Percentiles rank a stretch among this genome's conserved stretches.
Evolutionary conservation across 345 rosid genomes (phyloP).

Genomic region (Chamaenerion angustifolium): DNA sequence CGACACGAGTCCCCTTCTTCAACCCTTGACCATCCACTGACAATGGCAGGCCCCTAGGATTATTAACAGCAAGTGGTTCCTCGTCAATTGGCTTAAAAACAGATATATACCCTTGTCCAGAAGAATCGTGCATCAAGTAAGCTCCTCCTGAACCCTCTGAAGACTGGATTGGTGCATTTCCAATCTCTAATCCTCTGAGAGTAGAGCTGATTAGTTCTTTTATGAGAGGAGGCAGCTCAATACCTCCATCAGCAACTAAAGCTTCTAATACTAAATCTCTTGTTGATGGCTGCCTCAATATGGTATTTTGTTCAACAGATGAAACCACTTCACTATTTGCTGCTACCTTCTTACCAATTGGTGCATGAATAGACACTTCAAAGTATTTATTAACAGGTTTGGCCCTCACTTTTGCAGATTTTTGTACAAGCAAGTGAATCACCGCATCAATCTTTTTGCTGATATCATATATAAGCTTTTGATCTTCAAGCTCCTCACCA

Average conservation of each 20-base stretch:
- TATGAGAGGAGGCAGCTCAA: constrained; percentile 26
- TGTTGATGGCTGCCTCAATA: constrained; percentile 12
- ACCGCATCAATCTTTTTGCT: constrained; percentile 37
- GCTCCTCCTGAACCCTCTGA: constrained; percentile 84
- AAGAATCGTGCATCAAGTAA: constrained; percentile 68
- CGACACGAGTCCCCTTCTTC: constrained; percentile 74
- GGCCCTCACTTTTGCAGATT: constrained; percentile 43
- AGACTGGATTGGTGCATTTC: constrained; percentile 47
- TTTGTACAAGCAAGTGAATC: constrained; percentile 44
- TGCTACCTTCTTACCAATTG: constrained; percentile 12
- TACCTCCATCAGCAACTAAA: constrained; percentile 22
- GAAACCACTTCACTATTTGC: constrained; percentile 10
- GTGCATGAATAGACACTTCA: constrained; percentile 38
- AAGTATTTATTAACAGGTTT: constrained; percentile 36
- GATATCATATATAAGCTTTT: constrained; percentile 51
- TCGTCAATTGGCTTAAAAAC: constrained; percentile 84
- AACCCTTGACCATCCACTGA: constrained; percentile 68
- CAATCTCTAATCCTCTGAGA: constrained; percentile 46
- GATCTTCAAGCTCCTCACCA: constrained; percentile 77
- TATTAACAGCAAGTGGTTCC: constrained; percentile 82
- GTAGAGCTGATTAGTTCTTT: constrained; percentile 49
- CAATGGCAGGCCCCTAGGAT: constrained; percentile 47
- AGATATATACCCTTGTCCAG: constrained; percentile 45
- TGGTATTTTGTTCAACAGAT: constrained; percentile 5
- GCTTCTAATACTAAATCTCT: constrained; percentile 49